Percentiles rank a stretch among this genome's conserved stretches.
Evolutionary conservation across 257 asterid species (phyloP).

Genomic region (Eustoma russellianum): DNA sequence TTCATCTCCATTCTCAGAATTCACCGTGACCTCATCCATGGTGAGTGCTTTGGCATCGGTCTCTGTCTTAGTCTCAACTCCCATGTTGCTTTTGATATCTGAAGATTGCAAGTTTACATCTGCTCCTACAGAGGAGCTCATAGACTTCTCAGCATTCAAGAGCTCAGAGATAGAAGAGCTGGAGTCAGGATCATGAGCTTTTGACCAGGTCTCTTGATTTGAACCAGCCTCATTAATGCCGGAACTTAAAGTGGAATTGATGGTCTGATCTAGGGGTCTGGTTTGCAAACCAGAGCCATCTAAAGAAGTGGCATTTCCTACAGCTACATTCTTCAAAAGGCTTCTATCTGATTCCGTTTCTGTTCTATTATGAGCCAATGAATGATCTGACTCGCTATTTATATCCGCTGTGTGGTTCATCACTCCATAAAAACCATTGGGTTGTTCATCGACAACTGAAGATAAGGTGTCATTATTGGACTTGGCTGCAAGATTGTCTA

Average conservation of each 20-base stretch:
- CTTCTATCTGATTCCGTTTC: constrained; percentile 18
- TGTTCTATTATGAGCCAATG: constrained; percentile 24
- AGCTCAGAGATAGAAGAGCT: constrained; percentile 13
- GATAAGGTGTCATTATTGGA: constrained; percentile 11
- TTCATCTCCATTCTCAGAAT: constrained; percentile 37
- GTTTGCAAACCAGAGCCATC: constrained; percentile 17
- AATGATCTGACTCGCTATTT: constrained; percentile 14
- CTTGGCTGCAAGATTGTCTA: constrained; percentile 17
- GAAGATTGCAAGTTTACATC: constrained; percentile 23
- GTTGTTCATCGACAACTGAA: constrained; percentile 26
- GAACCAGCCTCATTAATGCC: constrained; percentile 14
- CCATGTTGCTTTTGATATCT: constrained; percentile 12
- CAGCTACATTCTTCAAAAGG: constrained; percentile 14
- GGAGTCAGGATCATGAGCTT: constrained; percentile 20
- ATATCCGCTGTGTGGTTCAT: constrained; percentile 24
- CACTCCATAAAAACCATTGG: constrained; percentile 12
- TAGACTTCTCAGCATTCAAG: constrained; percentile 18
- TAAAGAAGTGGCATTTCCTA: constrained; percentile 13
- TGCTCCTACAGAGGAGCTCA: constrained; percentile 16
- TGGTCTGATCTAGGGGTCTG: constrained; percentile 14
- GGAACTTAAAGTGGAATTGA: constrained; percentile 15
- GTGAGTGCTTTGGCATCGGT: constrained; percentile 19
- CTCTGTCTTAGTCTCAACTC: constrained; percentile 26
- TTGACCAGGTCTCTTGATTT: constrained; percentile 15
- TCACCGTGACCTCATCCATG: constrained; percentile 20